Evolutionary conservation across 768 basidiomycete species (phyloP).

Genomic region (Crassisporium funariophilum): DNA sequence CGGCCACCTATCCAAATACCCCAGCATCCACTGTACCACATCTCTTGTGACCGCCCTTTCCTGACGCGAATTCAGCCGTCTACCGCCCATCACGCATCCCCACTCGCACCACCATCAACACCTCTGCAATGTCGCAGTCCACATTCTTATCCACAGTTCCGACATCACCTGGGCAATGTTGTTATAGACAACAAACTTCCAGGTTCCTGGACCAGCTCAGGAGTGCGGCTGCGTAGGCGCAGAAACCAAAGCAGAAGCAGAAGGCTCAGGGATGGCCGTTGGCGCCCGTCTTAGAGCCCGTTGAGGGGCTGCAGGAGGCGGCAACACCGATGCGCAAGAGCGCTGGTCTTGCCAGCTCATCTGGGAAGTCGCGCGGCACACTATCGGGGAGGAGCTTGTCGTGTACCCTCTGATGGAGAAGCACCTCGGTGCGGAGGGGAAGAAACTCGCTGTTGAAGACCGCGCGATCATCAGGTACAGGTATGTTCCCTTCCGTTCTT

Average conservation of each 20-base stretch:
- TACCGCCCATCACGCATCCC: too few species aligned
- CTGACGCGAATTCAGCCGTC: slow-evolving; percentile 36
- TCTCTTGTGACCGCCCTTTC: slow-evolving; percentile 40
- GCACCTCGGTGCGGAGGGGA: slow-evolving; percentile 53
- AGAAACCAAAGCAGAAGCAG: slow-evolving; percentile 43
- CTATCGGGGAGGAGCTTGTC: slow-evolving; percentile 63
- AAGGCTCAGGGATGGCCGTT: slow-evolving; percentile 25
- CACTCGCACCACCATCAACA: slow-evolving; percentile 13
- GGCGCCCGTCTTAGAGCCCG: slow-evolving; percentile 12
- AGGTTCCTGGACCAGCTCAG: slow-evolving; percentile 21
- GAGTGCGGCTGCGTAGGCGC: slow-evolving; percentile 27
- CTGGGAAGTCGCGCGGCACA: slow-evolving; percentile 65
- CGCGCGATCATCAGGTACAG: slow-evolving; percentile 57
- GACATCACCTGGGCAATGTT: neutral
- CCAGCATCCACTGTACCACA: slow-evolving; percentile 56
- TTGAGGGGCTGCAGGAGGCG: slow-evolving; percentile 15
- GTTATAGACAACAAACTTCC: slow-evolving; percentile 15
- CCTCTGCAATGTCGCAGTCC: slow-evolving; percentile 2
- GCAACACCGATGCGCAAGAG: slow-evolving; percentile 47
- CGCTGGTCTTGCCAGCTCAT: slow-evolving; percentile 58
- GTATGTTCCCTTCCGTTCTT: too few species aligned
- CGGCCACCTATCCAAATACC: slow-evolving; percentile 53
- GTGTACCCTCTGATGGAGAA: slow-evolving; percentile 66
- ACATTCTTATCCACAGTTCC: slow-evolving; percentile 3
- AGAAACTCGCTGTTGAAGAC: slow-evolving; percentile 54